Conservation (phyloP, 2,329 filamentous ascomycete genomes). For the Alternaria consortialis region DNA sequence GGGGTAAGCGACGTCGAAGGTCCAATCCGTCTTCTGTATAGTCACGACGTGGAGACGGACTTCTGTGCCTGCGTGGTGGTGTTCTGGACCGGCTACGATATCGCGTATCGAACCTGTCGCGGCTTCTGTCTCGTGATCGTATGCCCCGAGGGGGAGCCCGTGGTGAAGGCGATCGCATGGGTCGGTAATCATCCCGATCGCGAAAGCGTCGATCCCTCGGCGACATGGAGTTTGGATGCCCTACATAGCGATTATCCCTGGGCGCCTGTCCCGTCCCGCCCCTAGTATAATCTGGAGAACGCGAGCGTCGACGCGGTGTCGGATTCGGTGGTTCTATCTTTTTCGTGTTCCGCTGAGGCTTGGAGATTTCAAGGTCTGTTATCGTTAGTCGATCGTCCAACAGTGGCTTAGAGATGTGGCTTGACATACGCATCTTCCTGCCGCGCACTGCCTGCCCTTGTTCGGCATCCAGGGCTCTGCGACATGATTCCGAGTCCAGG, state of each 20-base stretch:
- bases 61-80: conserved; percentile 69
- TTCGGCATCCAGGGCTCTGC: conserved; percentile 76
- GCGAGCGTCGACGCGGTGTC: conserved; percentile 62
- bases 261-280: conserved; percentile 56
- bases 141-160: conserved; percentile 47
- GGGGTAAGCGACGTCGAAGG: conserved; percentile 75
- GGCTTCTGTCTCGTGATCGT: conserved; percentile 50
- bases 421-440: conserved; percentile 86
- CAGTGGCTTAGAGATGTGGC: neutral
- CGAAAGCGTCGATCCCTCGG: conserved; percentile 65
- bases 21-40: conserved; percentile 67
- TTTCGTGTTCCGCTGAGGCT: conserved; percentile 81
- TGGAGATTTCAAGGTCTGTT: conserved; percentile 87
- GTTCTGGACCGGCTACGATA: conserved; percentile 72
- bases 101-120: conserved; percentile 62
- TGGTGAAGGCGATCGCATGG: conserved; percentile 58
- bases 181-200: conserved; percentile 65
- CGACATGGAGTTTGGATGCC: conserved; percentile 46
- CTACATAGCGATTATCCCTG: conserved; percentile 55
- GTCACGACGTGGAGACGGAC: conserved; percentile 71
- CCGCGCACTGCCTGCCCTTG: conserved; percentile 85
- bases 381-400: conserved; percentile 39
- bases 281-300: conserved; percentile 69
- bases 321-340: conserved; percentile 57
- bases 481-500: conserved; percentile 77